Conservation (phyloP, 2,329 filamentous ascomycete species). For the Pyrenophora teres region DNA sequence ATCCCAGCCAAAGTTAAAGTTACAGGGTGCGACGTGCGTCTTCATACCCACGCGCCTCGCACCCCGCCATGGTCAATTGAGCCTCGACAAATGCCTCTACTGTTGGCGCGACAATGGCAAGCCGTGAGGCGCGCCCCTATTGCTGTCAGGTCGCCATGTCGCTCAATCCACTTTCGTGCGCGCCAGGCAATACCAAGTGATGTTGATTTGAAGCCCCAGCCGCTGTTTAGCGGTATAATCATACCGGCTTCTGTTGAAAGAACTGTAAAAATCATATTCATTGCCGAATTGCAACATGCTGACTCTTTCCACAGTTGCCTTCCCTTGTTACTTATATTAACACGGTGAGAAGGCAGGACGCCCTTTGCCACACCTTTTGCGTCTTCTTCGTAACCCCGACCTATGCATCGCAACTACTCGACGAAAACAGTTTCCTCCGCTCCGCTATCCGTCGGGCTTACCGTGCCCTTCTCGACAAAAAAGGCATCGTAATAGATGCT, state of each 20-base stretch:
- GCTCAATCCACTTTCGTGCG: slow-evolving; percentile 13
- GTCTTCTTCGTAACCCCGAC: slow-evolving; percentile 42
- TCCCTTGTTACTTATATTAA: slow-evolving; percentile 31
- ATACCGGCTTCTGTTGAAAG: slow-evolving; percentile 31
- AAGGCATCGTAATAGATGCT: slow-evolving; percentile 18
- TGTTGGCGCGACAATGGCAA: slow-evolving; percentile 36
- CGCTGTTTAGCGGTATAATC: slow-evolving; percentile 32
- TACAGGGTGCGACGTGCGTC: slow-evolving; percentile 12
- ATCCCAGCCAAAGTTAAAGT: not conserved
- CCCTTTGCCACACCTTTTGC: slow-evolving; percentile 23
- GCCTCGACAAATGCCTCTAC: slow-evolving; percentile 35
- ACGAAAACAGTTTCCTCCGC: slow-evolving; percentile 32
- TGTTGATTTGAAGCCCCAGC: not conserved
- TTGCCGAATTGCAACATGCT: slow-evolving; percentile 3
- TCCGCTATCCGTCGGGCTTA: slow-evolving; percentile 33
- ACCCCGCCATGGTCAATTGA: slow-evolving; percentile 32
- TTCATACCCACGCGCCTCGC: not conserved
- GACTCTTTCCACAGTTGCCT: slow-evolving; percentile 22
- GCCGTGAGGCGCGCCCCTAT: slow-evolving; percentile 23
- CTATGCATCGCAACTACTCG: slow-evolving; percentile 39
- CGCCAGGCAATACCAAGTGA: not conserved
- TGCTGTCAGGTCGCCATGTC: slow-evolving; percentile 7
- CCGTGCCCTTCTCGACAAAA: not conserved
- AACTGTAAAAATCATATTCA: slow-evolving; percentile 21
- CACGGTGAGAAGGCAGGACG: slow-evolving; percentile 10